Conservation (phyloP, 345 rosid genomes). For the Citrus trifoliata region DNA sequence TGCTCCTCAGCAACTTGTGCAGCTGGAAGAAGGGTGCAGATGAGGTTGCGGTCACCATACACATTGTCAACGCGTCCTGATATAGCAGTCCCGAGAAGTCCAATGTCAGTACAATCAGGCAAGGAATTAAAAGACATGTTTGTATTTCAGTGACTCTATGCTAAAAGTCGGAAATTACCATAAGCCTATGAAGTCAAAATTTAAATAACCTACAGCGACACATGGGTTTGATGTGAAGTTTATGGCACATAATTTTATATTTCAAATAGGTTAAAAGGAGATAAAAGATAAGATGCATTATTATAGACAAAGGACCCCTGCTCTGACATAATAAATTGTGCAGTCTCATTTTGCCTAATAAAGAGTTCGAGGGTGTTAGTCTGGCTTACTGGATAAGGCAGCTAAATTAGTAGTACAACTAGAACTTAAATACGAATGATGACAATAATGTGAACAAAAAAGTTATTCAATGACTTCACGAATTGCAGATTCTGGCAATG, state of each 20-base stretch:
- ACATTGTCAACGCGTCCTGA: conserved; percentile 97
- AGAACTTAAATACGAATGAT: not conserved
- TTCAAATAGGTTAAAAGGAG: not conserved
- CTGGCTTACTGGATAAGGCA: not conserved
- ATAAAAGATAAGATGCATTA: not conserved
- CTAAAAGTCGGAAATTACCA: not conserved
- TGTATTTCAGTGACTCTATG: not conserved
- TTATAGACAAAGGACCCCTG: not conserved
- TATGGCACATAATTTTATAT: not conserved
- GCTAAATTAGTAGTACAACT: not conserved
- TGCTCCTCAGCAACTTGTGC: conserved; percentile 65
- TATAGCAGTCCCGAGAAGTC: not conserved
- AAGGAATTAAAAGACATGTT: not conserved
- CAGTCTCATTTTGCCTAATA: not conserved
- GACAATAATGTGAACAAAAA: not conserved
- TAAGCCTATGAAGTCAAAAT: not conserved
- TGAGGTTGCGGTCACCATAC: conserved; percentile 93
- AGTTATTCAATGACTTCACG: not conserved
- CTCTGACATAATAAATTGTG: not conserved
- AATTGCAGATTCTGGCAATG: not conserved
- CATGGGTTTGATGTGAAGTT: not conserved
- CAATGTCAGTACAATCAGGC: not conserved
- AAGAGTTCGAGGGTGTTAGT: not conserved
- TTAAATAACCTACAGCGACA: not conserved
- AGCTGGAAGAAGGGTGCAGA: conserved; percentile 81